Base-by-base conservation (phyloP, 1,284 basidiomycete species). In the Tausonia pullulans region DNA sequence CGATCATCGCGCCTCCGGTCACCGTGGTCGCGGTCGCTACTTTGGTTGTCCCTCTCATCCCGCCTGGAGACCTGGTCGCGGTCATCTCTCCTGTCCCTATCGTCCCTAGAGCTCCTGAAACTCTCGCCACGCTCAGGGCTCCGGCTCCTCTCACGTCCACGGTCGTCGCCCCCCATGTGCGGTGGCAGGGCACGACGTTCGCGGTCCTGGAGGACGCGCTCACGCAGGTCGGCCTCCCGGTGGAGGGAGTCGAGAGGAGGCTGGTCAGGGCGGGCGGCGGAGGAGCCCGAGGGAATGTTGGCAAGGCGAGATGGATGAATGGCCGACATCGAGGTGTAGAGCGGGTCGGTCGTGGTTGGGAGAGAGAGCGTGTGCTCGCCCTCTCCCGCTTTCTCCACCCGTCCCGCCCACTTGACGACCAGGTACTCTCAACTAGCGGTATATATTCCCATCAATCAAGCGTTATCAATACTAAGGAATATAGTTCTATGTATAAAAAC, bases 11-110 rank as follows among this genome's bases (percentile, higher is more conserved):
- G 60, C 39, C 69, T 66, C 10, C 69, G 67, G 66, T 80, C 78
- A 52, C 68, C 67, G 54, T 65, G 48, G 40, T 67, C 67, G 57
- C 77, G 77, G 63, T 83, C 83, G 64, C 83, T 79, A 68, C 81
- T 76, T 54, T 79, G 78, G 69, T 74, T 72, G 61, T 74, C 55
- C 9, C 9, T 10, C 53, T 5, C 45, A 14, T 46, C 43, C 43
- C 41, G 43, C 11, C 50, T 40, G 40, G 41, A 16, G 44, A 39
- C 14, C 44, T 52, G 7, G 59, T 45, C 53, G n/a, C 59, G 67
- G 67, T 81, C 78, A 51, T 79, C 74, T 60, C 75, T 71, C 58
- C 72, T 71, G 67, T 79, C 78, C 49, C 79, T 73, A 66, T 76
- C 69, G 60, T 72, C 72, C 39, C 69, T 65, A 27, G 27, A 27